These are phyloP conservation scores for Paraglomus brasilianum DNA, from an alignment of 192 early-diverging fungal species.

Conservation along the genomic window DNA sequence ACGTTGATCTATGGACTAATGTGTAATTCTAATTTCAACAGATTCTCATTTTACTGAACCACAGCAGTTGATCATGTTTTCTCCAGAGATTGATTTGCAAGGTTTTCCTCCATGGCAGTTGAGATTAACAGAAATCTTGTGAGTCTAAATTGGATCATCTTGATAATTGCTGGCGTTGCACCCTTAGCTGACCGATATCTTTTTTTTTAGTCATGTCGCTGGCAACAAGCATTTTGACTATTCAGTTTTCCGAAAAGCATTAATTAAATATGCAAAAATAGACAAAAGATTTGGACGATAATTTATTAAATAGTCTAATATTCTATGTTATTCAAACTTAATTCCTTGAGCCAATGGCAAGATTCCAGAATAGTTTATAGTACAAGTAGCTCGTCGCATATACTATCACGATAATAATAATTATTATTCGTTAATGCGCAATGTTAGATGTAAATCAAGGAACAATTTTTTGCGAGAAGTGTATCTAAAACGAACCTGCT, in stretches of 20 bases:
- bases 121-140: conserved; percentile 47
- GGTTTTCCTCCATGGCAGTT: conserved; percentile 48
- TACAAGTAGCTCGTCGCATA: conserved; percentile 51
- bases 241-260: conserved; percentile 38
- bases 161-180: neutral
- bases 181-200: neutral
- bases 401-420: conserved; percentile 27
- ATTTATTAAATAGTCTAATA: neutral
- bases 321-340: conserved; percentile 75
- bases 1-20: neutral
- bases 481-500: conserved; percentile 84
- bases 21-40: neutral
- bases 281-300: conserved; percentile 46
- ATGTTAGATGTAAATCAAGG: neutral
- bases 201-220: conserved; percentile 36
- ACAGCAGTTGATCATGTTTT: conserved; percentile 42
- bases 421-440: neutral
- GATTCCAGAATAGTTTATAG: conserved; percentile 84
- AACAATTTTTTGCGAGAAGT: conserved; percentile 49
- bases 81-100: conserved; percentile 41
- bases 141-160: conserved; percentile 12
- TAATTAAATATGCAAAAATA: conserved; percentile 42
- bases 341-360: conserved; percentile 94
- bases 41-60: conserved; percentile 39
- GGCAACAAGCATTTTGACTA: conserved; percentile 38